phyloP scores from a whole-genome alignment of 345 rosid genomes.

The Psidium friedrichsthalianum region DNA sequence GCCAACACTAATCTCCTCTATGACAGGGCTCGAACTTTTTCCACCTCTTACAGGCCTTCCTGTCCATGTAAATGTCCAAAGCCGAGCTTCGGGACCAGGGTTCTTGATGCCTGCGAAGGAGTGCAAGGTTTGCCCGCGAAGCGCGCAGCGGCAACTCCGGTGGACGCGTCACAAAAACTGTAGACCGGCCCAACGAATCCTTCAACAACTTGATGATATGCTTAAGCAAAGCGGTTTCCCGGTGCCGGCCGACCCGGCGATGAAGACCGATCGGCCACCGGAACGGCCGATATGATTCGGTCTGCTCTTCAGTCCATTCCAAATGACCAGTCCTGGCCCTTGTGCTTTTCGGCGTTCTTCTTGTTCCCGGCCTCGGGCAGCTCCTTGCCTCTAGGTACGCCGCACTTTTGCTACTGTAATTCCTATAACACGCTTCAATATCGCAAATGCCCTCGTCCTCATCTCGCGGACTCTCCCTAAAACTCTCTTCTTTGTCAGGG shows the following conservation, averaged over 20 bases:
- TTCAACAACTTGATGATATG: conserved; percentile 2
- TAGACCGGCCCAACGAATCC: background rate
- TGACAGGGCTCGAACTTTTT: conserved; percentile 8
- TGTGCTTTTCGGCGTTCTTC: background rate
- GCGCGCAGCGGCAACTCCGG: conserved; percentile 29
- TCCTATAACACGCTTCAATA: conserved; percentile 2
- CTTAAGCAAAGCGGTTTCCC: conserved; percentile 15
- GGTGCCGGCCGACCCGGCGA: conserved; percentile 29
- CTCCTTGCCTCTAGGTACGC: background rate
- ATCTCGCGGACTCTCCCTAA: background rate
- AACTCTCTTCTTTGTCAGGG: background rate
- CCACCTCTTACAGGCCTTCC: conserved; percentile 18
- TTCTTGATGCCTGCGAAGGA: conserved; percentile 22
- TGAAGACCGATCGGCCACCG: conserved; percentile 12
- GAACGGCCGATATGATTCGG: conserved; percentile 5
- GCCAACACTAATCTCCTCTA: no score
- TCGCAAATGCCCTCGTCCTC: conserved; percentile 1
- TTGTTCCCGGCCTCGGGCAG: background rate
- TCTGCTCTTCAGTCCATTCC: conserved; percentile 26
- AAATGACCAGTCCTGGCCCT: background rate
- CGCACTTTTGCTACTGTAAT: conserved; percentile 2
- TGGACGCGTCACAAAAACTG: conserved; percentile 25
- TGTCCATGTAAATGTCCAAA: conserved; percentile 4
- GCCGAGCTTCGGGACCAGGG: background rate
- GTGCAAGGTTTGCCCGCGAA: conserved; percentile 21